Base-by-base conservation (phyloP, 1,284 basidiomycete genomes). In the Erythrobasidium hasegawianum region DNA sequence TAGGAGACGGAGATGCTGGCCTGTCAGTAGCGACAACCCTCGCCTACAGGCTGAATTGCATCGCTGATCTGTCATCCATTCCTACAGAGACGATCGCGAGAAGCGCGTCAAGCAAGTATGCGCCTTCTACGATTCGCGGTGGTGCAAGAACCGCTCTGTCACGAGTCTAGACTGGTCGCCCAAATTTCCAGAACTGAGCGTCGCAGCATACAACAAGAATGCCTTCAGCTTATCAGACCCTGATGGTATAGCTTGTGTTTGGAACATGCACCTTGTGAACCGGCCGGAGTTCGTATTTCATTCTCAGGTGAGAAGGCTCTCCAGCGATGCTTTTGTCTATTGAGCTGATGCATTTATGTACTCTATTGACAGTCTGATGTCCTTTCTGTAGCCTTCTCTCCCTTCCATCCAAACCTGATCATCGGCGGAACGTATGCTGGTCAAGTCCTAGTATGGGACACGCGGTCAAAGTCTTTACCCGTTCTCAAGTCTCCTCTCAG, bases 401-500 rank as follows among this genome's bases (percentile, higher is more conserved):
- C 96, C 0, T 98, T 97, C 79, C 94, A 98, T 77, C 90, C 96
- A 0, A 97, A 96, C 72, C 84, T 98, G 8, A 84, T 98, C 47
- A 95, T 97, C 71, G 96, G 96, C 58, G 96, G 96, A 11, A 97
- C 94, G 11, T 97, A 98, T 77, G 95, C 92, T 27, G 96, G 96
- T 8, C 96, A 99, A 79, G 95, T 99, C 64, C 80, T 98, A 41
- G 83, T 98, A 1, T 99, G 96, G 96, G 95, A 99, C 76, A 97
- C 94, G n/a, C 85, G 95, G 52, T 90, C 93, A 0, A 93, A 95
- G 73, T 70, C 72, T 20, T 90, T 95, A 74, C 95, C 96, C 0
- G 91, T 97, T 0, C 82, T 97, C 68, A 98, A 97, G 80, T 96
- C 95, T 3, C 96, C 96, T 0, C 79, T 98, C 50, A 94, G 91